phyloP scores from a whole-genome alignment of 768 basidiomycete species.

The Albatrellus ellisii region DNA sequence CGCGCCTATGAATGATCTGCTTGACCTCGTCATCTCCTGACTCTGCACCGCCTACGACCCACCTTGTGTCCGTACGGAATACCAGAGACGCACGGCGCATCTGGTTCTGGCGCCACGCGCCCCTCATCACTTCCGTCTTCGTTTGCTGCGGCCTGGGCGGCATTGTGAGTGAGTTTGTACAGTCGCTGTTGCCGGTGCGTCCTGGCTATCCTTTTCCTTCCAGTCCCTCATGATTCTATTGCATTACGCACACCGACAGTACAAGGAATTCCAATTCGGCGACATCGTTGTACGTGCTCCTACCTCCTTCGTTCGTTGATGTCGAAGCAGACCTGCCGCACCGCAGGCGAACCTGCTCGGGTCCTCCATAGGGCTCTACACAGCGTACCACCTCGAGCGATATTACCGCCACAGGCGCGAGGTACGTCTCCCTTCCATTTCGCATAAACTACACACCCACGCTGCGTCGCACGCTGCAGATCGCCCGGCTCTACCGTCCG shows the following conservation, averaged over 20 bases:
- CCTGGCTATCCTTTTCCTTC: background rate
- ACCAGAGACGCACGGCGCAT: constrained; percentile 60
- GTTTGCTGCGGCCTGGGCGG: constrained; percentile 74
- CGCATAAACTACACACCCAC: background rate
- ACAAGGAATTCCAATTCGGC: constrained; percentile 59
- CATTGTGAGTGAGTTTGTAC: constrained; percentile 70
- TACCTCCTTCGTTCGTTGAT: too few relatives aligned
- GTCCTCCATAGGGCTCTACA: constrained; percentile 52
- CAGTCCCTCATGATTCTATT: background rate
- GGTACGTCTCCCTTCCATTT: constrained; percentile 24
- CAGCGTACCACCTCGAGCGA: constrained; percentile 54
- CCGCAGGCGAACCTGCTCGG: constrained; percentile 71
- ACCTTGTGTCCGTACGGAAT: background rate
- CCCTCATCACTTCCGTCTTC: constrained; percentile 52
- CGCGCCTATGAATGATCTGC: constrained; percentile 3
- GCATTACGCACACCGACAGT: constrained; percentile 23
- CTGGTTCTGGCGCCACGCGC: constrained; percentile 78
- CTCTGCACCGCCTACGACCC: background rate
- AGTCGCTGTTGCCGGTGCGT: constrained; percentile 59
- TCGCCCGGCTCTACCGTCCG: background rate
- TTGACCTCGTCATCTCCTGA: background rate
- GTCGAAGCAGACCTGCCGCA: background rate
- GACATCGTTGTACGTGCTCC: constrained; percentile 49
- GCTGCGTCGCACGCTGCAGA: background rate
- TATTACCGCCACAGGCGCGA: constrained; percentile 73